Conservation (phyloP, 2,329 filamentous ascomycete species). For the Botrytis medusae region DNA sequence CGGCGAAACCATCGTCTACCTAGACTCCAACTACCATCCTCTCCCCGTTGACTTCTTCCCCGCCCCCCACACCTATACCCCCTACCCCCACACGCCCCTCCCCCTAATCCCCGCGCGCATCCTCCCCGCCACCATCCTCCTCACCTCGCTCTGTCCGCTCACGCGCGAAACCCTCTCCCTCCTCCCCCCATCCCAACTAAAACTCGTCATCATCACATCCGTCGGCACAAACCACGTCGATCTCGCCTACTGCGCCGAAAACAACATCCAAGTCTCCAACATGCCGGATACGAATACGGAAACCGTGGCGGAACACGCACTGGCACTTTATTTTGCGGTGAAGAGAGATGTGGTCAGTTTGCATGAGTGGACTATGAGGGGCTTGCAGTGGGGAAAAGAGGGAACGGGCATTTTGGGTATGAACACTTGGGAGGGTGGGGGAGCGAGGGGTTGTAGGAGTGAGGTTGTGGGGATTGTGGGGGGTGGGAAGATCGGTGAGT, state of each 20-base stretch:
- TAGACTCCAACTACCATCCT: slow-evolving; percentile 4
- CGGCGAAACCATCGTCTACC: slow-evolving; percentile 2
- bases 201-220: slow-evolving; percentile 15
- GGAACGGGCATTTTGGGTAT: not conserved
- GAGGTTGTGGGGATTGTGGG: slow-evolving; percentile 11
- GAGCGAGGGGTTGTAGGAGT: not conserved
- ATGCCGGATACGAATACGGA: slow-evolving; percentile 7
- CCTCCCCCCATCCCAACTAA: not conserved
- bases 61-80: not conserved
- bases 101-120: not conserved
- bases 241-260: not conserved
- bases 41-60: not conserved
- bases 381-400: not conserved
- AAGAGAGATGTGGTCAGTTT: not conserved
- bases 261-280: not conserved
- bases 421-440: not conserved
- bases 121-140: not conserved
- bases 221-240: slow-evolving; percentile 15
- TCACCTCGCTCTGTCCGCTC: slow-evolving; percentile 1
- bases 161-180: not conserved
- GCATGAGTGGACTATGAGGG: slow-evolving; percentile 14
- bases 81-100: not conserved
- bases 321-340: slow-evolving; percentile 13
- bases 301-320: not conserved
- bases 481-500: not conserved